These are phyloP conservation scores for Apodospora peruviana DNA, from an alignment of 495 filamentous ascomycete genomes.

Conservation along the genomic window DNA sequence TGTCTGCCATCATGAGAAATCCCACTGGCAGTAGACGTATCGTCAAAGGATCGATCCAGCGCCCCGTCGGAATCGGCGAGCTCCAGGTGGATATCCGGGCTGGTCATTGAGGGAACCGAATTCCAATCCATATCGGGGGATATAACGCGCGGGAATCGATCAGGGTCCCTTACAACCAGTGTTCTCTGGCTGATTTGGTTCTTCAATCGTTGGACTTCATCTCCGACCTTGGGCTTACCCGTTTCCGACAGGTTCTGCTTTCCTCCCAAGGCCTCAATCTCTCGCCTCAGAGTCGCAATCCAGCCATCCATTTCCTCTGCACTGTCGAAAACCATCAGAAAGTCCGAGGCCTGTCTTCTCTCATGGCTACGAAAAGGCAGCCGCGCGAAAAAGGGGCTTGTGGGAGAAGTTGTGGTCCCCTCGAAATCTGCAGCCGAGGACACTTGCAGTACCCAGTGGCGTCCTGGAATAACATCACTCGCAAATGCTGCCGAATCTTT, in stretches of 20 bases:
- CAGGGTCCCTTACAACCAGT: conserved; percentile 46
- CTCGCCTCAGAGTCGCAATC: conserved; percentile 60
- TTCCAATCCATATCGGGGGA: conserved; percentile 29
- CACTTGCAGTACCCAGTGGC: conserved; percentile 88
- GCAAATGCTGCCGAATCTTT: conserved; percentile 89
- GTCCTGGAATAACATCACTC: conserved; percentile 86
- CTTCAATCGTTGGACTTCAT: conserved; percentile 32
- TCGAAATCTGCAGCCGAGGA: conserved; percentile 68
- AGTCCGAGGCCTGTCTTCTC: conserved; percentile 56
- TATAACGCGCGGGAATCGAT: conserved; percentile 34
- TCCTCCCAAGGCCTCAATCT: conserved; percentile 65
- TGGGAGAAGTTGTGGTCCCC: conserved; percentile 43
- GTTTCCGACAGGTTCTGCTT: conserved; percentile 60
- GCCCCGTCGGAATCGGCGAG: conserved; percentile 16
- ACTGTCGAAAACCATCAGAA: conserved; percentile 75
- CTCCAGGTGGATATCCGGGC: conserved; percentile 17
- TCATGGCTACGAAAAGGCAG: conserved; percentile 62
- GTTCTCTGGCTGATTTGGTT: conserved; percentile 46
- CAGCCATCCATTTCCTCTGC: conserved; percentile 84
- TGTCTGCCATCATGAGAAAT: conserved; percentile 45
- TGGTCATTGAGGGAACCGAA: conserved; percentile 9
- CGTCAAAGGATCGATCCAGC: conserved; percentile 29
- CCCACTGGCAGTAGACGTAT: conserved; percentile 43
- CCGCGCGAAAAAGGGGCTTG: conserved; percentile 63
- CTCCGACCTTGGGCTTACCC: conserved; percentile 36